Percentiles rank a stretch among this genome's conserved stretches.
Evolutionary conservation across 2,329 filamentous ascomycete species (phyloP).

Genomic region (Ophiostoma montium): DNA sequence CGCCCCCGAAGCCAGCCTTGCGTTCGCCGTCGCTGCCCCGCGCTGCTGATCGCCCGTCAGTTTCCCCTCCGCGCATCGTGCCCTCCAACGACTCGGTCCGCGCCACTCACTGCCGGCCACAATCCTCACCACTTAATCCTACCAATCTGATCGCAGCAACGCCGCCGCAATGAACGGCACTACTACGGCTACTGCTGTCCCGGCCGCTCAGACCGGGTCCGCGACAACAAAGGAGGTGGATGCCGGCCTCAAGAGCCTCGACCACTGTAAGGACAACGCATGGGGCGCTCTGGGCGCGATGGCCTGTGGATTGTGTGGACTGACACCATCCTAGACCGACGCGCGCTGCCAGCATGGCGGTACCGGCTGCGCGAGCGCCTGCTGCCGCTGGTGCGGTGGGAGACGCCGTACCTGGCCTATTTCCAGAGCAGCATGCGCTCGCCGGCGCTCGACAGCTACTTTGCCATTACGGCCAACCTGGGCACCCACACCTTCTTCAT

Average conservation of each 20-base stretch:
- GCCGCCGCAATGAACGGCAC: too few relatives aligned
- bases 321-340: constrained; percentile 48
- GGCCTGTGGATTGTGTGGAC: not conserved
- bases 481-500: constrained; percentile 99
- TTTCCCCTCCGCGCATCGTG: too few relatives aligned
- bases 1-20: too few relatives aligned
- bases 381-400: constrained; percentile 80
- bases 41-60: too few relatives aligned
- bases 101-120: too few relatives aligned
- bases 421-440: constrained; percentile 70
- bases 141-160: too few relatives aligned
- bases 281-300: not conserved
- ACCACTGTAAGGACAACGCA: constrained; percentile 48
- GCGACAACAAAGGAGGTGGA: constrained; percentile 27
- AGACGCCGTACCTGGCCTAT: constrained; percentile 85
- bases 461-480: constrained; percentile 89
- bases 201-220: too few relatives aligned
- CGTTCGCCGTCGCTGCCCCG: too few relatives aligned
- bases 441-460: constrained; percentile 84
- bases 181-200: too few relatives aligned
- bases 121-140: too few relatives aligned
- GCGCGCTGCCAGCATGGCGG: constrained; percentile 74
- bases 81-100: too few relatives aligned
- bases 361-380: constrained; percentile 69
- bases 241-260: constrained; percentile 65